phyloP scores from a whole-genome alignment of 1,284 basidiomycete genomes.

The Pseudozyma hubeiensis region DNA sequence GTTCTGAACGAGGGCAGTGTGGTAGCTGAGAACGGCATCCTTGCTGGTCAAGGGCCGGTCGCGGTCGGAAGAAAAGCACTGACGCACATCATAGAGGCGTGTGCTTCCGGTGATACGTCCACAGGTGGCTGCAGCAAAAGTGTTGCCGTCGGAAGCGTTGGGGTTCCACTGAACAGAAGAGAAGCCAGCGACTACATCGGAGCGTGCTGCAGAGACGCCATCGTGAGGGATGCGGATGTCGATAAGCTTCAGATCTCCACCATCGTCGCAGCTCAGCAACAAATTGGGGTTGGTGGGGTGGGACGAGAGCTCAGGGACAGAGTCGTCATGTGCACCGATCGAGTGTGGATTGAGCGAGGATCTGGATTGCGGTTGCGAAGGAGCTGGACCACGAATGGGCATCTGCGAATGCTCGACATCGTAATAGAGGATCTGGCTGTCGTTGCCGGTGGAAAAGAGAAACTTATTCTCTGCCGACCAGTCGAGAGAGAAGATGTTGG shows the following conservation, averaged over 20 bases:
- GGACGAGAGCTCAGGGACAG: slow-evolving; percentile 29
- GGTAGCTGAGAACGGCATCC: slow-evolving; percentile 33
- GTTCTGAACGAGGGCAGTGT: slow-evolving; percentile 33
- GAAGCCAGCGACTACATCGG: slow-evolving; percentile 22
- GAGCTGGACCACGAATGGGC: slow-evolving; percentile 11
- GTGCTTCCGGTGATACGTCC: slow-evolving; percentile 34
- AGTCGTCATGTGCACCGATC: slow-evolving; percentile 33
- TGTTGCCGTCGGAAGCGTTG: slow-evolving; percentile 39
- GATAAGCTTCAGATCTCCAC: slow-evolving; percentile 27
- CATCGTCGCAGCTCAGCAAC: slow-evolving; percentile 39
- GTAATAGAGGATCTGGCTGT: slow-evolving; percentile 39
- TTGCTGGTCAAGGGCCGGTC: slow-evolving; percentile 25
- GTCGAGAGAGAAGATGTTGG: slow-evolving; percentile 48
- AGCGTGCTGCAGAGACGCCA: slow-evolving; percentile 15
- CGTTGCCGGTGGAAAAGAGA: slow-evolving; percentile 42
- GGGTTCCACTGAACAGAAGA: slow-evolving; percentile 45
- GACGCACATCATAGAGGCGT: slow-evolving; percentile 40
- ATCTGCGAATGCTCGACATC: slow-evolving; percentile 40
- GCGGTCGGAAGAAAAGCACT: slow-evolving; percentile 20
- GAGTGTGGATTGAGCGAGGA: slow-evolving; percentile 13
- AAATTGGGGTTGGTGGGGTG: slow-evolving; percentile 36
- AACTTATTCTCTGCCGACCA: slow-evolving; percentile 38
- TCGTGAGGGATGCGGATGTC: slow-evolving; percentile 30
- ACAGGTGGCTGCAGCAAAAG: slow-evolving; percentile 41
- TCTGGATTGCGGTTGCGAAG: background rate